Evolutionary conservation across 805 yeast genomes (phyloP).

Genomic region (Lipomyces yamadae): DNA sequence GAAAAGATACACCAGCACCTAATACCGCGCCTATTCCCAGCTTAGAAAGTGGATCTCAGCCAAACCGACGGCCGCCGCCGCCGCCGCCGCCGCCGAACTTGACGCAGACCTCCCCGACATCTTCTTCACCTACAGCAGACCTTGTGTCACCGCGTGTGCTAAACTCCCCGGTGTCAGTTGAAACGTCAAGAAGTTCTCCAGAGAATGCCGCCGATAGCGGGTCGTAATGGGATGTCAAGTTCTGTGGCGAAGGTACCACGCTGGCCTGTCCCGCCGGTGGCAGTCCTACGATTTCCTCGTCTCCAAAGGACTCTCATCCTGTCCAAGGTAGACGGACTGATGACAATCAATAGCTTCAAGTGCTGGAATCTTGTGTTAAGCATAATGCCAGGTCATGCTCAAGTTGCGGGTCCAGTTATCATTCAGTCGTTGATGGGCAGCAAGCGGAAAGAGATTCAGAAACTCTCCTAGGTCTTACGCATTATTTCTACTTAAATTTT

Average conservation of each 20-base stretch:
- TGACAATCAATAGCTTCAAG: background rate
- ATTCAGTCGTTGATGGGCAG: background rate
- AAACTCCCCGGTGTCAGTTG: background rate
- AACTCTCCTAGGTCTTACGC: background rate
- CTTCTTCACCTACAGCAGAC: background rate
- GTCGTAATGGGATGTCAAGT: too few relatives aligned
- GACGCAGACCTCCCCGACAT: background rate
- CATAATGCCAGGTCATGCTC: background rate
- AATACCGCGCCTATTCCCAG: background rate
- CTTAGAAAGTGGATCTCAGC: background rate
- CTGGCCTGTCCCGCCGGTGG: background rate
- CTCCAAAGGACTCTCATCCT: background rate
- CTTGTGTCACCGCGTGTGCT: background rate
- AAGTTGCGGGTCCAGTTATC: background rate
- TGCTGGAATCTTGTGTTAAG: background rate
- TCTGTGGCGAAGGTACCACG: too few relatives aligned
- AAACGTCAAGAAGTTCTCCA: too few relatives aligned
- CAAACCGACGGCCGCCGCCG: background rate
- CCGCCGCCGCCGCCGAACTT: background rate
- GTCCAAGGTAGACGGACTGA: background rate
- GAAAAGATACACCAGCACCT: background rate
- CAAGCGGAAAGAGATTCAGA: slow-evolving; percentile 1
- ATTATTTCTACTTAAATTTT: background rate
- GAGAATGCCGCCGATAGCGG: background rate
- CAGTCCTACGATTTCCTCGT: background rate